Evolutionary conservation across 2,329 filamentous ascomycete species (phyloP), one percentile per base, ranked within the genome.

Genomic region (Geosmithia flava): DNA sequence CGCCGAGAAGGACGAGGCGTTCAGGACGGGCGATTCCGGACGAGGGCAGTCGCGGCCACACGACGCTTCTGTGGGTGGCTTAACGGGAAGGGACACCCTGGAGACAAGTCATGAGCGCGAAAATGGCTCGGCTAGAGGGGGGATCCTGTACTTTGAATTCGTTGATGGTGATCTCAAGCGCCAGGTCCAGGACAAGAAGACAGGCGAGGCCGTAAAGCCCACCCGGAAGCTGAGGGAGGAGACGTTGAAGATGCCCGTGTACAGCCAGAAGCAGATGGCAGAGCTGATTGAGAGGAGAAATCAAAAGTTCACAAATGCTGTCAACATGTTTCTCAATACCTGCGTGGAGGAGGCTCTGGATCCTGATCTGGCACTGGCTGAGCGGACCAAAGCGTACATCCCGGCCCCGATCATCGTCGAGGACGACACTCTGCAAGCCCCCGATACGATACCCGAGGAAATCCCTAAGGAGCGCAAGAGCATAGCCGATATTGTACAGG

Each of bases 141-240:
- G 95, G 55, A 83, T 95, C 16, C 66, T 98, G 20, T 78, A 91
- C 37, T 95, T 98, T 57, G 93, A 97, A 61, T 97, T 94, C 55
- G 67, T 95, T 17, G 93, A 97, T 61, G 90, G 85, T 1, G 91
- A 96, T 60, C 65, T 97, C 54, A 96, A 90, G 67, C 75, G 85
- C 41, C 83, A 94, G 59, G 84, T 89, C 1, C 70, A 75, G 47
- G 70, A 83, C 60, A 76, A 79, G 48, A 86, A 85, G 61, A 87
- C 84, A 0, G 86, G 85, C 1, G 81, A 90, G 61, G 75, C 82
- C 1, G 80, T 75, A 0, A 84, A 81, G 48, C 75, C 84, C 1
- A 80, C 73, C 13, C 75, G 80, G 49, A 86, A 78, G 57, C 69
- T 89, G 53, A 75, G 80, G 50, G 78, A 90, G 19, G 89, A 95